A percentile compares a stretch with the other conserved stretches of the same genome.
These are phyloP conservation scores for Paramecium biaurelia DNA, from an alignment of 73 alveolate genomes.

Conservation along the genomic window DNA sequence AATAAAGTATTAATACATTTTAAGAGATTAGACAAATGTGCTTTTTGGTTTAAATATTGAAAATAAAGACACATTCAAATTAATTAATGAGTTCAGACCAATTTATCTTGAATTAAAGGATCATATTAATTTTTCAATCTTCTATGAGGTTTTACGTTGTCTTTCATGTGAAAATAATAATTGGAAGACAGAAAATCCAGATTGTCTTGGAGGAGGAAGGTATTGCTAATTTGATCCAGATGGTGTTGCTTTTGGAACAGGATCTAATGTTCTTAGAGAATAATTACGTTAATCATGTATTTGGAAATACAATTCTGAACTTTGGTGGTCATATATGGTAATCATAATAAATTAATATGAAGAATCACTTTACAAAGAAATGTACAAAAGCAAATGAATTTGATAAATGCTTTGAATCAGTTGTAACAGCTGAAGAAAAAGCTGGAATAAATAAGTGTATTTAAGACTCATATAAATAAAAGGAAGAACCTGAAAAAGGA, in stretches of 20 bases:
- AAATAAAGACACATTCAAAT: slow-evolving; percentile 64
- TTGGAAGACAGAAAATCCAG: slow-evolving; percentile 42
- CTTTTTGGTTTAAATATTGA: slow-evolving; percentile 72
- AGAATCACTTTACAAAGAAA: slow-evolving; percentile 65
- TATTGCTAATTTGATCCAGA: slow-evolving; percentile 73
- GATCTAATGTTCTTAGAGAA: slow-evolving; percentile 67
- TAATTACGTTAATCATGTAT: slow-evolving; percentile 69
- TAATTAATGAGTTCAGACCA: slow-evolving; percentile 62
- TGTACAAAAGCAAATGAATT: not conserved
- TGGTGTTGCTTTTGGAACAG: slow-evolving; percentile 65
- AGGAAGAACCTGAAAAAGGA: slow-evolving; percentile 59
- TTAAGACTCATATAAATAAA: not conserved
- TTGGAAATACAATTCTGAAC: not conserved
- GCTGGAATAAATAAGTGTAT: not conserved
- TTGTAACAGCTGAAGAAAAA: not conserved
- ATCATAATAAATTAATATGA: not conserved
- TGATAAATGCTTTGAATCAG: not conserved
- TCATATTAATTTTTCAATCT: slow-evolving; percentile 26
- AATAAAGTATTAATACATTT: slow-evolving; percentile 56
- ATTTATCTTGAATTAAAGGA: slow-evolving; percentile 41
- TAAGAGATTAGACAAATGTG: slow-evolving; percentile 56
- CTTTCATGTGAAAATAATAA: not conserved
- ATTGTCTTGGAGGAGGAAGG: slow-evolving; percentile 78
- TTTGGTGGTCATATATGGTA: slow-evolving; percentile 46
- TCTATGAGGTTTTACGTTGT: slow-evolving; percentile 34